phyloP scores from a whole-genome alignment of 768 basidiomycete genomes.

The Terana coerulea region DNA sequence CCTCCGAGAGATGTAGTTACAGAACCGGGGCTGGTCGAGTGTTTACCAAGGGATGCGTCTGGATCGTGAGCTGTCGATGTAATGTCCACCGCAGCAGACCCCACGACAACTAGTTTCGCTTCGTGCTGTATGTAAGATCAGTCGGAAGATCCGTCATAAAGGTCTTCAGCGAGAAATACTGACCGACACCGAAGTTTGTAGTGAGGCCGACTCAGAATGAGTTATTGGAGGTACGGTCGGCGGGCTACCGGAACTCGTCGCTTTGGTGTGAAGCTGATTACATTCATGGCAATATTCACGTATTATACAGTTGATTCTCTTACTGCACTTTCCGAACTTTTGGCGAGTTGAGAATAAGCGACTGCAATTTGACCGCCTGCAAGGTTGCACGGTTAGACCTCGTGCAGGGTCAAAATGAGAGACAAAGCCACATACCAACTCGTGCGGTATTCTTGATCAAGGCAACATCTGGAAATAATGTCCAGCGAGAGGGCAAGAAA shows the following conservation, averaged over 20 bases:
- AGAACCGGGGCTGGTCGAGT: conserved; percentile 78
- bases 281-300: background rate
- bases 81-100: conserved; percentile 88
- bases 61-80: conserved; percentile 49
- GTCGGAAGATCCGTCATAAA: too few species aligned
- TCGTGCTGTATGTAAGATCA: conserved; percentile 16
- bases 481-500: too few species aligned
- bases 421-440: conserved; percentile 53
- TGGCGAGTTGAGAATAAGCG: conserved; percentile 57
- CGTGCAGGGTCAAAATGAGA: background rate
- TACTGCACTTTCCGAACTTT: background rate
- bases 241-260: too few species aligned
- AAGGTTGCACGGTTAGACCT: background rate
- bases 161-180: too few species aligned
- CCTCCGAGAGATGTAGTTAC: conserved; percentile 78
- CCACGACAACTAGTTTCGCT: conserved; percentile 67
- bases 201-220: background rate
- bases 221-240: background rate
- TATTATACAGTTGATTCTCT: conserved; percentile 2
- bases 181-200: too few species aligned
- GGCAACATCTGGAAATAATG: conserved; percentile 66
- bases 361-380: conserved; percentile 77
- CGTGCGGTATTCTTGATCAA: conserved; percentile 85
- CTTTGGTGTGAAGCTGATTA: background rate
- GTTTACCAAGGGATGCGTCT: conserved; percentile 35